A percentile compares a stretch with the other conserved stretches of the same genome.
These are phyloP conservation scores for Tephrocybe sp. DNA, from an alignment of 768 basidiomycete species.

Conservation along the genomic window DNA sequence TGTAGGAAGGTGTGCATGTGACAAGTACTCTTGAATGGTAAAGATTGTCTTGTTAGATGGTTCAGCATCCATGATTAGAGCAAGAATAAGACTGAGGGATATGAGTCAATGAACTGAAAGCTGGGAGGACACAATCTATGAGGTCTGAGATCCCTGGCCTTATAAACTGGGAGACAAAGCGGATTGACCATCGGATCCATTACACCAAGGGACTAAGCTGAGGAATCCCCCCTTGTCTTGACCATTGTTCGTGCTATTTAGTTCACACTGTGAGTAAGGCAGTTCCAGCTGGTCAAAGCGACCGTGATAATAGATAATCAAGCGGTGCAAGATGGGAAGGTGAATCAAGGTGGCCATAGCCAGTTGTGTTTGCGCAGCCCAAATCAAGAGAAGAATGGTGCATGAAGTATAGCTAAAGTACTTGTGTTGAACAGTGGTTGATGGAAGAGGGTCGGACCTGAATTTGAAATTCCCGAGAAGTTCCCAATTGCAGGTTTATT, in stretches of 20 bases:
- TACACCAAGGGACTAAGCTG: neutral
- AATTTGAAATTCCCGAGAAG: too few relatives aligned
- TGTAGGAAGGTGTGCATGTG: slow-evolving; percentile 11
- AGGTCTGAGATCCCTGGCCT: neutral
- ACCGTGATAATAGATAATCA: neutral
- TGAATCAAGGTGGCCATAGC: too few relatives aligned
- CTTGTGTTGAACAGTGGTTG: too few relatives aligned
- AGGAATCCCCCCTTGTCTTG: neutral
- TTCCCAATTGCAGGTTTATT: too few relatives aligned
- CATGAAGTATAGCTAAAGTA: too few relatives aligned
- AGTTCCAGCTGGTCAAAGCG: neutral
- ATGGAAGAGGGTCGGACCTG: too few relatives aligned
- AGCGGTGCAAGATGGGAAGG: too few relatives aligned
- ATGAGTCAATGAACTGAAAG: neutral
- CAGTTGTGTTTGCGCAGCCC: too few relatives aligned
- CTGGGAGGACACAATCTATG: slow-evolving; percentile 1
- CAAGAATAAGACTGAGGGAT: too few relatives aligned
- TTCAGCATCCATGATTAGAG: neutral
- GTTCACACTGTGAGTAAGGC: too few relatives aligned
- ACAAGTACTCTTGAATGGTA: slow-evolving; percentile 15
- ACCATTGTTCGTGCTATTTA: neutral
- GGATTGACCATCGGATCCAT: too few relatives aligned
- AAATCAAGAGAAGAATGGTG: too few relatives aligned
- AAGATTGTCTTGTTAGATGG: slow-evolving; percentile 1
- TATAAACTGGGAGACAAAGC: neutral